These are phyloP conservation scores for Botryotinia convoluta DNA, from an alignment of 2,329 filamentous ascomycete species.

Conservation along the genomic window DNA sequence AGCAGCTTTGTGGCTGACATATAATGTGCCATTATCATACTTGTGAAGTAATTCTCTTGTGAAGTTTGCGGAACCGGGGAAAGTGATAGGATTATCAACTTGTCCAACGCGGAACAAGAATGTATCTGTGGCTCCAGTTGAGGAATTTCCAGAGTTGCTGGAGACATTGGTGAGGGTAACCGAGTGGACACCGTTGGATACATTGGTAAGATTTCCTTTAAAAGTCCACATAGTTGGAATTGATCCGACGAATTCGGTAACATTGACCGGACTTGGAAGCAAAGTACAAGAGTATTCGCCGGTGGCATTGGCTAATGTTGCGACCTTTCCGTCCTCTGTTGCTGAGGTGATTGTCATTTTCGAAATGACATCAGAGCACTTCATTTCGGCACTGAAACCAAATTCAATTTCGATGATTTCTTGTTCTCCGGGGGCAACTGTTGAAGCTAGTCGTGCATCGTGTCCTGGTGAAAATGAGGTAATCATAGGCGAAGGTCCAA, in stretches of 20 bases:
- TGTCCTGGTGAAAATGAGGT: constrained; percentile 59
- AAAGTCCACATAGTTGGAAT: constrained; percentile 55
- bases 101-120: constrained; percentile 61
- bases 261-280: constrained; percentile 39
- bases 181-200: constrained; percentile 59
- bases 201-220: constrained; percentile 51
- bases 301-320: constrained; percentile 45
- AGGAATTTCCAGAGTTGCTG: constrained; percentile 39
- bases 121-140: constrained; percentile 55
- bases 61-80: constrained; percentile 56
- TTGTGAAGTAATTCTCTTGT: constrained; percentile 51
- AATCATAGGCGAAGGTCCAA: constrained; percentile 53
- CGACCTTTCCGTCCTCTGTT: constrained; percentile 46
- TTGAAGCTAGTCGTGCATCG: constrained; percentile 54
- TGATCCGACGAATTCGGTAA: constrained; percentile 47
- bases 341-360: constrained; percentile 53
- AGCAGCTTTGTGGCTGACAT: constrained; percentile 56
- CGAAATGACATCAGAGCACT: constrained; percentile 53
- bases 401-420: constrained; percentile 52
- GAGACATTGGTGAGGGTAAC: constrained; percentile 56
- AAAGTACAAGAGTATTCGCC: constrained; percentile 43
- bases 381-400: constrained; percentile 59
- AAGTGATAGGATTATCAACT: constrained; percentile 57
- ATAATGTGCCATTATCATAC: constrained; percentile 44
- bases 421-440: constrained; percentile 40